A percentile compares a stretch with the other conserved stretches of the same genome.
Conservation (phyloP, 2,329 filamentous ascomycete species). For the Knufia fluminis region DNA sequence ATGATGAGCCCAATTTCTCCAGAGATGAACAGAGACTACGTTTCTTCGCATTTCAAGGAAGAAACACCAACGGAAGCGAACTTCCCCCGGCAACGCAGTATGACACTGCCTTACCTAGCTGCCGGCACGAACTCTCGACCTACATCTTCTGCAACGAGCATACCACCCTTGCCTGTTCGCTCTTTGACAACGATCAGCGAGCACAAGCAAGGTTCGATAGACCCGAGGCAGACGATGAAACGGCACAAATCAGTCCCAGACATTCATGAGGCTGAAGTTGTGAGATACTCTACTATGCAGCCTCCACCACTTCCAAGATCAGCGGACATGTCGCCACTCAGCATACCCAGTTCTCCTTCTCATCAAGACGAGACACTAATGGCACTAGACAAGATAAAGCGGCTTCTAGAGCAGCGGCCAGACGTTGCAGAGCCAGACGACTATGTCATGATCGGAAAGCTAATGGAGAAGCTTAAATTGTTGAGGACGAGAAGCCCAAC, state of each 20-base stretch:
- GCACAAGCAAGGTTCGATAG: conserved; percentile 21
- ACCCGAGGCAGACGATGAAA: conserved; percentile 31
- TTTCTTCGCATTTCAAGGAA: conserved; percentile 3
- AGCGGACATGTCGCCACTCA: conserved; percentile 40
- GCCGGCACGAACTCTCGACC: conserved; percentile 39
- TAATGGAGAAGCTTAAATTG: conserved; percentile 77
- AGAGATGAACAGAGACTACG: conserved; percentile 12
- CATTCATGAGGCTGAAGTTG: conserved; percentile 35
- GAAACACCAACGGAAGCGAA: conserved; percentile 39
- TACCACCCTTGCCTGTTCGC: conserved; percentile 21
- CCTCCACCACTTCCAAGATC: conserved; percentile 32
- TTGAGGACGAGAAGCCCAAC: conserved; percentile 45
- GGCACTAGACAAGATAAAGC: conserved; percentile 72
- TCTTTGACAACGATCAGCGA: conserved; percentile 19
- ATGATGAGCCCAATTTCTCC: conserved; percentile 15
- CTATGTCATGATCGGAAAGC: conserved; percentile 64
- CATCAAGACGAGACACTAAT: conserved; percentile 78
- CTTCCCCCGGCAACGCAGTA: conserved; percentile 70
- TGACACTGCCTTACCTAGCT: conserved; percentile 66
- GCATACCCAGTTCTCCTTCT: conserved; percentile 52
- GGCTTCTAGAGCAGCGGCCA: conserved; percentile 66
- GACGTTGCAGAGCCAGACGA: conserved; percentile 69
- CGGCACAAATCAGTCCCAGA: conserved; percentile 38
- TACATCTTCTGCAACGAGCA: conserved; percentile 14
- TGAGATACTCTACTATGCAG: conserved; percentile 31